Evolutionary conservation across 495 filamentous ascomycete genomes (phyloP).

Genomic region (Hypomontagnella monticulosa): DNA sequence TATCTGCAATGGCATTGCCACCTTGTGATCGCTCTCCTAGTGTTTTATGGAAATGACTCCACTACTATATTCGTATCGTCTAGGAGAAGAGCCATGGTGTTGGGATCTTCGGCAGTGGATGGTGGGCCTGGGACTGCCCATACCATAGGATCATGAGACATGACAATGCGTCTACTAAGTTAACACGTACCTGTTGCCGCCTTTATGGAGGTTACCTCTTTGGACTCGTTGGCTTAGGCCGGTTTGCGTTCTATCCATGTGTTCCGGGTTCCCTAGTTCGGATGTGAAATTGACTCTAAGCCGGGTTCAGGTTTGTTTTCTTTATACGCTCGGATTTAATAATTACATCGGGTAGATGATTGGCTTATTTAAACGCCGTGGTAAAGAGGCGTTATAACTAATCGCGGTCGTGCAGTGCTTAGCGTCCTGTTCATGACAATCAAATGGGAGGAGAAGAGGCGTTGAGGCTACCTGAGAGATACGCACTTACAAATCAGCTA

Average conservation of each 20-base stretch:
- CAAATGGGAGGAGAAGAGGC: neutral
- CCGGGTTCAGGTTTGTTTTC: neutral
- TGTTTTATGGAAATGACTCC: neutral
- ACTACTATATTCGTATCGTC: slow-evolving; percentile 3
- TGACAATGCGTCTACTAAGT: neutral
- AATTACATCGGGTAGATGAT: neutral
- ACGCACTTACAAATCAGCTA: slow-evolving; percentile 21
- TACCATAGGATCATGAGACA: slow-evolving; percentile 19
- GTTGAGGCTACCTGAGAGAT: neutral
- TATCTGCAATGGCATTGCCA: neutral
- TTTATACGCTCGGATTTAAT: slow-evolving; percentile 9
- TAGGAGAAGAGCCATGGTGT: slow-evolving; percentile 5
- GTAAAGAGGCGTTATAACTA: neutral
- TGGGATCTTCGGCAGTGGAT: slow-evolving; percentile 24
- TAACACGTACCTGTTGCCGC: slow-evolving; percentile 1
- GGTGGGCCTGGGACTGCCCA: slow-evolving; percentile 1
- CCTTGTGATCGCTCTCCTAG: neutral
- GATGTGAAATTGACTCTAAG: neutral
- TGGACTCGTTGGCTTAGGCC: neutral
- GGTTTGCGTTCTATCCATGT: slow-evolving; percentile 7
- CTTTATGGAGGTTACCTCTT: slow-evolving; percentile 3
- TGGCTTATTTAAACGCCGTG: neutral
- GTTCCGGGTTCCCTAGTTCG: slow-evolving; percentile 14
- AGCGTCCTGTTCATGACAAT: slow-evolving; percentile 3
- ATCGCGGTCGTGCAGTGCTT: slow-evolving; percentile 14